A percentile compares a stretch with the other conserved stretches of the same genome.
phyloP scores from a whole-genome alignment of 2,329 filamentous ascomycete genomes.

The Trichoderma endophyticum region DNA sequence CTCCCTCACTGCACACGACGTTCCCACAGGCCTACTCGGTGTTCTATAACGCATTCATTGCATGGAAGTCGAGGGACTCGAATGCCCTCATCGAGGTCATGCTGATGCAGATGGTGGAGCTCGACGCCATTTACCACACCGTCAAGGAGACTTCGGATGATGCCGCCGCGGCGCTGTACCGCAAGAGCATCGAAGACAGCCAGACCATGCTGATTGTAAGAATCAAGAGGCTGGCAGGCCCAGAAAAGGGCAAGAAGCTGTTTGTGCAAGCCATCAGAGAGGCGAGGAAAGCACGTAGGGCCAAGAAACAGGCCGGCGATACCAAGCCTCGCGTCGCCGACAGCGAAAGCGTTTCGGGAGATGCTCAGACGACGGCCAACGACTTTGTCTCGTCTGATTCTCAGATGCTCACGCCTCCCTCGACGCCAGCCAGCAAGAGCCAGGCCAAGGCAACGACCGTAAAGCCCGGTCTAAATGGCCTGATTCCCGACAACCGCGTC shows the following conservation, averaged over 20 bases:
- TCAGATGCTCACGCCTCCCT: slow-evolving; percentile 53
- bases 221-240: slow-evolving; percentile 74
- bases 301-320: slow-evolving; percentile 66
- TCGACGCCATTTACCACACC: slow-evolving; percentile 79
- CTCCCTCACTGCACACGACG: slow-evolving; percentile 57
- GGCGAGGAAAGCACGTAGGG: slow-evolving; percentile 61
- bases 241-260: slow-evolving; percentile 66
- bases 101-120: slow-evolving; percentile 81
- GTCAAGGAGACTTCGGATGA: slow-evolving; percentile 75
- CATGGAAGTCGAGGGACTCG: slow-evolving; percentile 80
- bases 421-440: slow-evolving; percentile 44
- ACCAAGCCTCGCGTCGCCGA: slow-evolving; percentile 66
- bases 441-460: slow-evolving; percentile 36
- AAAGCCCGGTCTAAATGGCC: slow-evolving; percentile 46
- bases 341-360: slow-evolving; percentile 43
- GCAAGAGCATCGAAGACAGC: slow-evolving; percentile 75
- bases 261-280: slow-evolving; percentile 73
- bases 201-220: slow-evolving; percentile 75
- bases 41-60: slow-evolving; percentile 75
- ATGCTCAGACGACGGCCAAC: slow-evolving; percentile 37
- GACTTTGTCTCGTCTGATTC: slow-evolving; percentile 41
- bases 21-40: slow-evolving; percentile 68
- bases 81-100: slow-evolving; percentile 76
- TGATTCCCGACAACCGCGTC: slow-evolving; percentile 69
- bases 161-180: slow-evolving; percentile 71